Evolutionary conservation across 2,329 filamentous ascomycete species (phyloP), one percentile per base, ranked within the genome.

Genomic region (Microdochium nivale): DNA sequence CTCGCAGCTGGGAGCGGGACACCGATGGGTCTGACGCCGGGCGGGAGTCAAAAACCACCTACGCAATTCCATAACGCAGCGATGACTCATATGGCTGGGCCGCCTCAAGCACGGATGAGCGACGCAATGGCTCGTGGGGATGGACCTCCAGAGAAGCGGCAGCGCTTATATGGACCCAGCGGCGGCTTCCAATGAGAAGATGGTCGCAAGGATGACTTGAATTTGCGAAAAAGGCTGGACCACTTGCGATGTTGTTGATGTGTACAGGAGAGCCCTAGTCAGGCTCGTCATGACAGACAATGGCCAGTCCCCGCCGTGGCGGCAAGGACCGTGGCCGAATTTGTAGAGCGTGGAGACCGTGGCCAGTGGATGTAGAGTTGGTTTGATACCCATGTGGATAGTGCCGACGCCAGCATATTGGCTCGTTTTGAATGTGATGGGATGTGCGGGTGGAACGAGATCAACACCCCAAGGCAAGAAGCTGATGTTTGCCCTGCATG

Each of bases 141-240:
- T 14, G 71, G 72, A 23, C 66, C 70, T 47, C 71, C 73, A 0
- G 78, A 79, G 59, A 81, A 81, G 63, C 69, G 78, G 49, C 78
- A 79, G 58, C 68, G 78, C 46, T 52, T 79, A 49, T 78, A 75
- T 52, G 70, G 66, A 2, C 66, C 71, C 1, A 69, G 71, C 47
- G 65, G 67, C 19, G 69, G 63, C 54, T 75, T 72, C 60, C 65
- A 66, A 44, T 44, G 40, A 44, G 40, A 19, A n/a, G n/a, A n/a
- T n/a, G n/a, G n/a, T n/a, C n/a, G n/a, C n/a, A n/a, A n/a, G n/a
- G n/a, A n/a, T n/a, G n/a, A n/a, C n/a, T 16, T 16, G 35, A 8
- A 19, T 16, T 30, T 19, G 35, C 14, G 35, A 16, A 4, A 16
- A 14, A 5, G 13, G 35, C 35, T 5, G 16, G 16, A 40, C 35